phyloP scores from a whole-genome alignment of 139 green algal genomes.

The Mesotaenium endlicherianum region DNA sequence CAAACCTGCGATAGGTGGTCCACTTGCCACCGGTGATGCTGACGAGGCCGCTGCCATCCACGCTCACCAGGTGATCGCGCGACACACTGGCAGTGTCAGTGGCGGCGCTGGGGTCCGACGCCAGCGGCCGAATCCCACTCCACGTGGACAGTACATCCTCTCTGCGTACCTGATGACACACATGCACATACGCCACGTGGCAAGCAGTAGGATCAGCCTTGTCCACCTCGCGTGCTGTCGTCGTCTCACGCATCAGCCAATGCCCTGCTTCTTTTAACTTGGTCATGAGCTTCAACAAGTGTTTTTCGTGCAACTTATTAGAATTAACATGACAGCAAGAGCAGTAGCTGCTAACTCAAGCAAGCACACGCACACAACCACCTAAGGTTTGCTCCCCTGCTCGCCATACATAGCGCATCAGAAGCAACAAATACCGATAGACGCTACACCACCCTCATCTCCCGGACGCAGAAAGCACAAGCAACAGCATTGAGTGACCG shows the following conservation, averaged over 20 bases:
- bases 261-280: no score
- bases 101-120: conserved; percentile 69
- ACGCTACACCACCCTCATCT: no score
- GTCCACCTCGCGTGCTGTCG: background rate
- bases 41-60: conserved; percentile 69
- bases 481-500: background rate
- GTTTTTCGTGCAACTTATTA: no score
- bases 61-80: conserved; percentile 69
- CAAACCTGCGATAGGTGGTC: conserved; percentile 92
- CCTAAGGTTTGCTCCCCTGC: background rate
- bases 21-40: conserved; percentile 92
- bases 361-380: background rate
- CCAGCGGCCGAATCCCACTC: conserved; percentile 90
- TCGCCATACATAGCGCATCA: background rate
- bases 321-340: no score
- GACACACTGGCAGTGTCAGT: conserved; percentile 53
- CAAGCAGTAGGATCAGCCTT: background rate
- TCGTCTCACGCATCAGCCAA: background rate
- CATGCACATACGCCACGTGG: background rate
- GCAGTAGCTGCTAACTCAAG: background rate
- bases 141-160: conserved; percentile 88
- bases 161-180: conserved; percentile 55
- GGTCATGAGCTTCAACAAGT: no score
- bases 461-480: background rate
- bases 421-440: background rate